A percentile compares a stretch with the other conserved stretches of the same genome.
These are phyloP conservation scores for Nicotiana undulata DNA, from an alignment of 257 asterid species.

Conservation along the genomic window DNA sequence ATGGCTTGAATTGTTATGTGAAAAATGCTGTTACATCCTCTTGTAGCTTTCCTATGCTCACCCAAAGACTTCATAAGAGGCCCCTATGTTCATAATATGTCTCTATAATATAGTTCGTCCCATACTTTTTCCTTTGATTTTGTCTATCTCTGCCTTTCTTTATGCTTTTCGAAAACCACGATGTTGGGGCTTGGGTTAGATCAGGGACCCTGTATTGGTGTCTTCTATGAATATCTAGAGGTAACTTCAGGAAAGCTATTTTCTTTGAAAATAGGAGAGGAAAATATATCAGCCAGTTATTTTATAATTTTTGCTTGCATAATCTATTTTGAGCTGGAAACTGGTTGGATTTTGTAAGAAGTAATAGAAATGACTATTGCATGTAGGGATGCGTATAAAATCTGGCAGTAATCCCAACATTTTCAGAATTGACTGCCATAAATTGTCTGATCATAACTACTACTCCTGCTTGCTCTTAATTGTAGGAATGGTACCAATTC, in stretches of 20 bases:
- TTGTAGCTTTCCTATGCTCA: neutral
- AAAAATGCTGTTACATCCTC: neutral
- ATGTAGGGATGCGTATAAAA: neutral
- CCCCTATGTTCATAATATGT: neutral
- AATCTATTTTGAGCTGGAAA: neutral
- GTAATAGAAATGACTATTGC: neutral
- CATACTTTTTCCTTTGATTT: neutral
- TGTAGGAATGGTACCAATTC: neutral
- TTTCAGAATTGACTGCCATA: neutral
- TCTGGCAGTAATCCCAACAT: neutral
- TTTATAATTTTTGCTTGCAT: neutral
- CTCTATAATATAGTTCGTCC: neutral
- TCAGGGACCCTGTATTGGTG: neutral
- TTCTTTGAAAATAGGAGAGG: neutral
- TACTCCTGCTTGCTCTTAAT: neutral
- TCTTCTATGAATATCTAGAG: neutral
- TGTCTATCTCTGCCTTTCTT: neutral
- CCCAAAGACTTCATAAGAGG: neutral
- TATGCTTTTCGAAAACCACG: neutral
- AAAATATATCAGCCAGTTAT: neutral
- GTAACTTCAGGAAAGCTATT: neutral
- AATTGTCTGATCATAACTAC: neutral
- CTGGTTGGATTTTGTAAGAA: neutral
- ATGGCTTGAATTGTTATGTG: neutral
- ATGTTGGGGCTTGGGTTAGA: neutral